phyloP scores from a whole-genome alignment of 2,329 filamentous ascomycete genomes.

The Ceratocystis albifundus region DNA sequence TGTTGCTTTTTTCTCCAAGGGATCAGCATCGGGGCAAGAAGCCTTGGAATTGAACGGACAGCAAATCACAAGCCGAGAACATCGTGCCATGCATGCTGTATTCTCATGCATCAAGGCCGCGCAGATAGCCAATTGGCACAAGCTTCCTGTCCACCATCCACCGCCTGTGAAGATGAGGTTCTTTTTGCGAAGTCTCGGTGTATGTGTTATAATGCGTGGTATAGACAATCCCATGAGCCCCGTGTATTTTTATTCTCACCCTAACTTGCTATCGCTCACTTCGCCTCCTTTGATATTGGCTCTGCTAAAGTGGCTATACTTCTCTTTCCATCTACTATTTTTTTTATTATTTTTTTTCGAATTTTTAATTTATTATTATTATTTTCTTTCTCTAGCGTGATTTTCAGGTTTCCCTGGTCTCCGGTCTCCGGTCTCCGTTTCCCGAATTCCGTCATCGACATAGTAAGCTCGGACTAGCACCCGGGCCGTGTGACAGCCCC shows the following conservation, averaged over 20 bases:
- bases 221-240: neutral
- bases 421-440: slow-evolving; percentile 7
- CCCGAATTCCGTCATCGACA: neutral
- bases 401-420: neutral
- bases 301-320: neutral
- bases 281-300: neutral
- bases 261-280: neutral
- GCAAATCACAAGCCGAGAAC: too few relatives aligned
- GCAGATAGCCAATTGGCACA: neutral
- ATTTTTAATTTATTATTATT: too few relatives aligned
- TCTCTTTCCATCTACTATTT: neutral
- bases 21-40: too few relatives aligned
- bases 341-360: too few relatives aligned
- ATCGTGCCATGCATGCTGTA: too few relatives aligned
- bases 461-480: neutral
- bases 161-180: neutral
- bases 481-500: neutral
- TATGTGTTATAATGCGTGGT: too few relatives aligned
- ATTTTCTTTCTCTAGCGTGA: slow-evolving; percentile 4
- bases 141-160: neutral
- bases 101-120: neutral
- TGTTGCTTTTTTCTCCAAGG: too few relatives aligned
- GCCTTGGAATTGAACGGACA: too few relatives aligned
- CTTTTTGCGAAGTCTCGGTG: neutral
- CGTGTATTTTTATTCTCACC: neutral